Base-by-base conservation (phyloP, 2,329 filamentous ascomycete genomes). In the Leptographium galeiforme region DNA sequence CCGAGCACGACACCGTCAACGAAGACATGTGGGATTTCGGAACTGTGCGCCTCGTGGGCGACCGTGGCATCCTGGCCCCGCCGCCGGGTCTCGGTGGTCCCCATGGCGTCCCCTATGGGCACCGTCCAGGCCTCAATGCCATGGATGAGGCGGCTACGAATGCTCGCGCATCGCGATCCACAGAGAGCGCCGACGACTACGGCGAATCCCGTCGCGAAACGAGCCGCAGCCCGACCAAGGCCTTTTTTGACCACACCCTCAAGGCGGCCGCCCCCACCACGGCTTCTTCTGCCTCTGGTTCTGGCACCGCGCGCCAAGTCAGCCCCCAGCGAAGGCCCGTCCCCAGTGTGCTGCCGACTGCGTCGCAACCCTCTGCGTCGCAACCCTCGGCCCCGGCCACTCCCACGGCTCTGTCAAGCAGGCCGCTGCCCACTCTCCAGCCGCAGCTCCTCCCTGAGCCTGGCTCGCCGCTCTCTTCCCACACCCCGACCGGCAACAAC, bases 21-120 rank as follows among this genome's bases (percentile, higher is more conserved):
- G 88, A 96, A 65, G 93, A 97, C 66, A 81, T 97, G 64, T 98
- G 93, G 93, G 93, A 98, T 67, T 98, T 98, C 72, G 93, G 93
- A 45, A 98, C 93, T 0, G 88, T 98, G 51, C 79, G 90, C 54
- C 83, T 94, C 7, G 82, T 84, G n/a, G 79, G 78, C 36, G 81
- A 84, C 52, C 77, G 80, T 33, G 76, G 75, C 34, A 64, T 39
- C 36, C 39, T 18, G 7, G 39, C 39, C 12, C 38, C 39, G 10
- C 48, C 49, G 6, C 49, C 79, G 1, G 50, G 54, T 18, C 25
- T 43, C 11, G 41, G 49, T 10, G 13, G 19, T 19, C 12, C 25
- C 12, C n/a, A 16, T 12, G 34, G 34, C n/a, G 40, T n/a, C 18
- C 36, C 39, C 2, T 2, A 34, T 16, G 63, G 77, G 8, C 70